These are phyloP conservation scores for Shiraia bambusicola DNA, from an alignment of 2,329 filamentous ascomycete genomes.

Conservation along the genomic window DNA sequence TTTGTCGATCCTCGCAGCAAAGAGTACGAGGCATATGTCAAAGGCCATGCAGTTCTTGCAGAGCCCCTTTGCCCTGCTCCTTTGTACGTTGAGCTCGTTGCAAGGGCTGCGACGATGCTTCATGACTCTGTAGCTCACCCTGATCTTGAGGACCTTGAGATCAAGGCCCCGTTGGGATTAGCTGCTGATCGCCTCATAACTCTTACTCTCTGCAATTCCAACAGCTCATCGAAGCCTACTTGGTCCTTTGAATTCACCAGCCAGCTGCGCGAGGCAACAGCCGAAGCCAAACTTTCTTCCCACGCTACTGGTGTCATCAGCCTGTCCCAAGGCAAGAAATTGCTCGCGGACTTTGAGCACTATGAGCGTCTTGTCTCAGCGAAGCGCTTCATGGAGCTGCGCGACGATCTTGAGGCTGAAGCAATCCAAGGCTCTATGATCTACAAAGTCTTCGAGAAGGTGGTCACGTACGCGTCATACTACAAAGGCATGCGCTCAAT, in stretches of 20 bases:
- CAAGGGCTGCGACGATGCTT: constrained; percentile 35
- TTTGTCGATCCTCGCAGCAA: constrained; percentile 43
- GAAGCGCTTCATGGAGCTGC: constrained; percentile 23
- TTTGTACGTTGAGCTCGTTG: constrained; percentile 40
- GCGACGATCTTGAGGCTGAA: constrained; percentile 27
- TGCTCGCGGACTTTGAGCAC: neutral
- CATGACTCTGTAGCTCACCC: neutral
- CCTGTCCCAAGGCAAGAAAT: neutral
- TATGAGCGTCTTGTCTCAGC: constrained; percentile 3
- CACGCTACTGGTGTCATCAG: too few relatives aligned
- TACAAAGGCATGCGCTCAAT: constrained; percentile 33
- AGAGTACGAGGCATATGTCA: constrained; percentile 39
- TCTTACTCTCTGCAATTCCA: too few relatives aligned
- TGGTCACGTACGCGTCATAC: constrained; percentile 39
- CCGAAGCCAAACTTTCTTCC: too few relatives aligned
- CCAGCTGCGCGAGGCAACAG: too few relatives aligned
- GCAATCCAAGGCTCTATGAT: constrained; percentile 40
- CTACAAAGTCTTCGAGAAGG: constrained; percentile 41
- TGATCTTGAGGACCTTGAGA: neutral
- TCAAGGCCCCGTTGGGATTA: neutral
- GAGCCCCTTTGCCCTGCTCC: constrained; percentile 46
- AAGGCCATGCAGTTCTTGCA: constrained; percentile 45
- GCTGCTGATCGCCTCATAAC: too few relatives aligned
- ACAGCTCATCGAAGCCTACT: too few relatives aligned
- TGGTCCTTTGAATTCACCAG: too few relatives aligned